Conservation (phyloP, 192 early-diverging fungal species). For the Paraglomus brasilianum region DNA sequence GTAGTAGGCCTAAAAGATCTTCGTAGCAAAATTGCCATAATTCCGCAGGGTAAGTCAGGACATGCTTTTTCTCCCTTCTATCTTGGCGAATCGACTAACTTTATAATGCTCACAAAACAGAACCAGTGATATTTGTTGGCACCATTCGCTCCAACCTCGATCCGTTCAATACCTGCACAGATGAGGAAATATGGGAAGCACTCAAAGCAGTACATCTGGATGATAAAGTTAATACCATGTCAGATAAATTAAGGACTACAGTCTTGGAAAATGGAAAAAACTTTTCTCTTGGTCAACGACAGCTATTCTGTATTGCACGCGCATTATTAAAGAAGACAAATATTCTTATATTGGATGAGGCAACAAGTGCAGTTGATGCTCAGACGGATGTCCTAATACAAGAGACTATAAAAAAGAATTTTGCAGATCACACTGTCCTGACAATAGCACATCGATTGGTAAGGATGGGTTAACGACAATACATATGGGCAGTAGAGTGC, state of each 20-base stretch:
- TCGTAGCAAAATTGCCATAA: conserved; percentile 73
- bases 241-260: conserved; percentile 40
- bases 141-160: conserved; percentile 87
- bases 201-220: conserved; percentile 50
- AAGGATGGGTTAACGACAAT: conserved; percentile 27
- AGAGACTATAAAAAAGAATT: conserved; percentile 50
- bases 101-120: conserved; percentile 9
- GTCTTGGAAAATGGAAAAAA: conserved; percentile 54
- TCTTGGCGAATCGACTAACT: not conserved
- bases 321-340: conserved; percentile 51
- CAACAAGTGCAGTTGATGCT: conserved; percentile 56
- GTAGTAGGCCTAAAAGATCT: conserved; percentile 65
- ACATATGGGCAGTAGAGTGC: too few relatives aligned
- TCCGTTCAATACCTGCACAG: conserved; percentile 60
- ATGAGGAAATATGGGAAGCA: conserved; percentile 66
- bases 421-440: conserved; percentile 55
- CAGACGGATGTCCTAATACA: conserved; percentile 52
- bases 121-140: conserved; percentile 64
- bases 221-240: conserved; percentile 45
- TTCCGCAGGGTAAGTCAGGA: conserved; percentile 73
- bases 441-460: conserved; percentile 64
- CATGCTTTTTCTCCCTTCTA: not conserved
- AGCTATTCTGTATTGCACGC: conserved; percentile 60
- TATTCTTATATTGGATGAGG: conserved; percentile 71
- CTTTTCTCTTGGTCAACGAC: conserved; percentile 58